phyloP scores from a whole-genome alignment of 2,329 filamentous ascomycete species.

The Chaetomium sp. region DNA sequence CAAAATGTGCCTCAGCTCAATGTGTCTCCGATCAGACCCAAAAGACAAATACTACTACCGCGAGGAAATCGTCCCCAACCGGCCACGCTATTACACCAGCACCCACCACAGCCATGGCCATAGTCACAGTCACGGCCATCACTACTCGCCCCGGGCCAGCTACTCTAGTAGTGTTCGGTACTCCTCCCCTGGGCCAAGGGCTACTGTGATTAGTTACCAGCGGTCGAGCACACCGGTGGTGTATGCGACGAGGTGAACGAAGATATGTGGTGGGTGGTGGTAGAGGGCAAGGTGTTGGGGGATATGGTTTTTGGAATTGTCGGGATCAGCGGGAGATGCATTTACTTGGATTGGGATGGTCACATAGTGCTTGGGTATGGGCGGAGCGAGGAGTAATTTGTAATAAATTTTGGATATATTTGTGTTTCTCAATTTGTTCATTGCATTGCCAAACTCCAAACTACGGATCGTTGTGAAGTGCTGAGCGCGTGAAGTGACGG shows the following conservation, averaged over 20 bases:
- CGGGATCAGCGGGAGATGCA: too few relatives aligned
- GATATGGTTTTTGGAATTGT: neutral
- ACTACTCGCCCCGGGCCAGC: slow-evolving; percentile 27
- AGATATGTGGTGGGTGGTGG: too few relatives aligned
- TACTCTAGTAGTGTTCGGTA: slow-evolving; percentile 30
- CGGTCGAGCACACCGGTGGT: slow-evolving; percentile 29
- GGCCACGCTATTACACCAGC: slow-evolving; percentile 27
- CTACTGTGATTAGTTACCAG: slow-evolving; percentile 34
- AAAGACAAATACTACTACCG: slow-evolving; percentile 48
- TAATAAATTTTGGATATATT: too few relatives aligned
- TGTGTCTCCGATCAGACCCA: slow-evolving; percentile 45
- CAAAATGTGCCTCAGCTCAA: slow-evolving; percentile 26
- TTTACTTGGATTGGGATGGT: neutral
- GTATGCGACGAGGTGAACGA: slow-evolving; percentile 28
- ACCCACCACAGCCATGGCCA: neutral
- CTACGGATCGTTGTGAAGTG: too few relatives aligned
- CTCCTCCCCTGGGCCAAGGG: slow-evolving; percentile 33
- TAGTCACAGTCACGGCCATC: slow-evolving; percentile 27
- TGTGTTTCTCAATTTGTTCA: too few relatives aligned
- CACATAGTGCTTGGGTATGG: too few relatives aligned
- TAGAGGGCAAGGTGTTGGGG: neutral
- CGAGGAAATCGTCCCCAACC: slow-evolving; percentile 46
- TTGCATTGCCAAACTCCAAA: too few relatives aligned
- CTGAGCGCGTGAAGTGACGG: too few relatives aligned
- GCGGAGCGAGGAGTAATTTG: too few relatives aligned